Evolutionary conservation across 2,329 filamentous ascomycete genomes (phyloP).

Genomic region (Stachybotrys chlorohalonatus): DNA sequence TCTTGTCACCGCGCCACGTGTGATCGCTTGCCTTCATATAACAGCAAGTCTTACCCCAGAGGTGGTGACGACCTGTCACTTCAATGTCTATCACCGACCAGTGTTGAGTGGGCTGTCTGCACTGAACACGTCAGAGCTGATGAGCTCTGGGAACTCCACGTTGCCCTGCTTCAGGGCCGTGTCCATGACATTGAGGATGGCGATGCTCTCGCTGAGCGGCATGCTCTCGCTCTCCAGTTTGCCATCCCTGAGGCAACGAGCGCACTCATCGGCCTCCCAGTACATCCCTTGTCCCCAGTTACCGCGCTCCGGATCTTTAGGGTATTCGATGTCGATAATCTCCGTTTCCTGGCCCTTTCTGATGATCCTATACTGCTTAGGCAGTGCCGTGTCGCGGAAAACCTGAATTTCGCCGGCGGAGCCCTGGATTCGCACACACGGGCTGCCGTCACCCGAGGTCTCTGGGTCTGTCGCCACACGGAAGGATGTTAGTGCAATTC

Average conservation of each 20-base stretch:
- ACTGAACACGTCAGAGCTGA: conserved; percentile 2
- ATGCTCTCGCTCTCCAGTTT: conserved; percentile 62
- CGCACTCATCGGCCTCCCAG: conserved; percentile 74
- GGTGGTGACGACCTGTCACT: not conserved
- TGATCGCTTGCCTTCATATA: too few species aligned
- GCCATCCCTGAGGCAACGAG: conserved; percentile 63
- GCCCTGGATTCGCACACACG: conserved; percentile 69
- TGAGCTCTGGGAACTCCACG: conserved; percentile 36
- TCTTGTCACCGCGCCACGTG: too few species aligned
- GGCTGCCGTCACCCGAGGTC: conserved; percentile 44
- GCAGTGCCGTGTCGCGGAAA: conserved; percentile 57
- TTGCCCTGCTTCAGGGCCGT: conserved; percentile 41
- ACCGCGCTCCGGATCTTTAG: conserved; percentile 28
- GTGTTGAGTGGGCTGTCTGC: not conserved
- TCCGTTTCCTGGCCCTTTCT: conserved; percentile 35
- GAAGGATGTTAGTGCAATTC: conserved; percentile 58
- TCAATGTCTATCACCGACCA: not conserved
- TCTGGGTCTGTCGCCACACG: conserved; percentile 52
- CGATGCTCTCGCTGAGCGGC: conserved; percentile 64
- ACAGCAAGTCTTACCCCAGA: too few species aligned
- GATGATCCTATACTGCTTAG: conserved; percentile 54
- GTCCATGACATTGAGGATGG: conserved; percentile 69
- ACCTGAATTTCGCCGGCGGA: conserved; percentile 74
- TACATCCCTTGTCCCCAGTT: conserved; percentile 67
- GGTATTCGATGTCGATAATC: conserved; percentile 39